Evolutionary conservation across 441 rosid species (phyloP), one percentile per base, ranked within the genome.

Genomic region (Jatropha multifida): DNA sequence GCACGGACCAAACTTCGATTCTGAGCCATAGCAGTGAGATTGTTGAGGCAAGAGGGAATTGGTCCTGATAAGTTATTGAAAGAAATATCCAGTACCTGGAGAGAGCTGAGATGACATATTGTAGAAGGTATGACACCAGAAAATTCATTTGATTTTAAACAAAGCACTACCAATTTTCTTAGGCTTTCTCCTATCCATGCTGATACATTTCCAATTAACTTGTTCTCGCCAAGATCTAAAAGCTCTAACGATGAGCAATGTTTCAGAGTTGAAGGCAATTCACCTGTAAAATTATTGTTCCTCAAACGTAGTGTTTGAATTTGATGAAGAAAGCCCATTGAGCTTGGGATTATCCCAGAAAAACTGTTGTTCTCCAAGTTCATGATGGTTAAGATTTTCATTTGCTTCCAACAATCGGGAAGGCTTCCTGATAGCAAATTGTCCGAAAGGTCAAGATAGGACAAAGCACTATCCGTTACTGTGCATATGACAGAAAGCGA

Each of bases 101-200:
- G 10, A 18, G 11, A 18, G 2, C 7, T 9, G 14, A 72, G 48
- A 3, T 44, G 54, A 41, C 81, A 74, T 0, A 81, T 9, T 13
- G 40, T 55, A 11, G 38, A 70, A 18, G 73, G 69, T 40, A 77
- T 71, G n/a, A 7, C n/a, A 7, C 76, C 76, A 65, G 2, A 2
- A 52, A 81, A 74, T 60, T 23, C 20, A 44, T 81, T 77, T 7
- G 73, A 65, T n/a, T n/a, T 9, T 17, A 81, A 55, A 41, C 52
- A 51, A 11, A 81, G 76, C 40, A 81, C 54, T 2, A 66, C 6
- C 67, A 77, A 67, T 0, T 52, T n/a, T 61, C 26, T 8, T 6
- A 81, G 74, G 51, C 75, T 59, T 37, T 51, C 65, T 56, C 83
- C 79, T 4, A 73, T 37, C 79, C 78, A 71, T n/a, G 66, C 5